Evolutionary conservation across 2,329 filamentous ascomycete genomes (phyloP), one percentile per base, ranked within the genome.

Genomic region (Atkinsonella texensis): DNA sequence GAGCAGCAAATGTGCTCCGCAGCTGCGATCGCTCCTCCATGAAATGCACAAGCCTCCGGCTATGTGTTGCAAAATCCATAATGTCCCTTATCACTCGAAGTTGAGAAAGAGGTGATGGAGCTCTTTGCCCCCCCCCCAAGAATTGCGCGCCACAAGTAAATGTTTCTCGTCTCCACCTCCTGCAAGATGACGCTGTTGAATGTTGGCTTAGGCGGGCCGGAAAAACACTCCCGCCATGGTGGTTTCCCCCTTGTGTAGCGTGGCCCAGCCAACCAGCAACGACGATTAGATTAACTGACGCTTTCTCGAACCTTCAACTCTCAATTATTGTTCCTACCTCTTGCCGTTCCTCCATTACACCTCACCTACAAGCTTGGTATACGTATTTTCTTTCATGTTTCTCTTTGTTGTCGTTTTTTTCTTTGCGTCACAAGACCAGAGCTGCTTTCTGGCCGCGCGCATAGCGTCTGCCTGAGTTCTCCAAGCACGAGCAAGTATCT

Each of bases 191-290:
- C 46, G 35, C 35, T 50, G 39, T 15, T 17, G 7, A 28, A 6
- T 31, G 18, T 18, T 49, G 23, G 23, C 31, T 4, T 51, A 43
- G 17, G 40, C 56, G 55, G 57, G 57, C 48, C 64, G 64, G 64
- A 65, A 64, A 65, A 65, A 66, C 62, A 12, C 23, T 17, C 11
- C 32, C 23, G 42, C 47, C 33, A 39, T 33, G 20, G 31, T 20
- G 13, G 32, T 55, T 42, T 35, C 20, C 20, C 20, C 20, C 20
- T 4, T 23, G 20, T 23, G 44, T 18, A 46, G 33, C 44, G n/a
- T 44, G n/a, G 46, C 40, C 39, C 51, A 49, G 35, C 39, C 41
- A 44, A 12, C 33, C n/a, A 54, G 48, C 56, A 55, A 57, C 55
- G 45, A 55, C 42, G 40, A 44, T 47, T 8, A 28, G 40, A 44